Base-by-base conservation (phyloP, 257 asterid genomes). In the Solanum verrucosum region DNA sequence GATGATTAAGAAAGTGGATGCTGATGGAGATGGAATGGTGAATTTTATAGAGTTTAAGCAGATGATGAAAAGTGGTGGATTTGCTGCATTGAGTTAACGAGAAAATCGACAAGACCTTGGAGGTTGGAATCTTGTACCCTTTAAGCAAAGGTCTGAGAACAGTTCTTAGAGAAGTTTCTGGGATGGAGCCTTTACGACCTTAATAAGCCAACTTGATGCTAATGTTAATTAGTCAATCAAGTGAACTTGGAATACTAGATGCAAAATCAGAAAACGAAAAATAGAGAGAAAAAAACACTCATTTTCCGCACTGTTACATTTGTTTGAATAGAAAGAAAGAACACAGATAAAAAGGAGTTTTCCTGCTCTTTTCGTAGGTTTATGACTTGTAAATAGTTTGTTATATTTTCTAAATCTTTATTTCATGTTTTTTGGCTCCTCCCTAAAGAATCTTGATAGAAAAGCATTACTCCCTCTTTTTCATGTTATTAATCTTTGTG, bases 11-110 rank as follows among this genome's bases (percentile, higher is more conserved):
- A 86, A 86, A 59, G 87, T 84, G 33, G 87, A 84, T 38, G 74
- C 12, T 52, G 87, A 84, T 29, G 87, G 87, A 34, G 84, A 86
- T 56, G 83, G 88, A 52, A 86, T 13, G 85, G 88, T 86, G 23
- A 78, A 86, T 74, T 86, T 42, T 74, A 33, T 27, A 34, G 88
- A 86, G 88, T 86, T 86, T 40, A 86, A 86, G 88, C 83, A 86
- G 73, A 86, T 86, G 88, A 86, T 86, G 88, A 44, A 46, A 86
- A 49, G 73, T 9, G 88, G 88, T 20, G 88, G 88, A 34, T 49
- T 86, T 73, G 88, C 88, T 12, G 88, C 88, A 42, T 86, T 86
- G 52, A 27, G 25, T 40, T 33, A 49, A 65, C 9, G 1, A 33
- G 73, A 7, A 33, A 84, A 79, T 82, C 44, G 5, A 18, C 68